Evolutionary conservation across 1,284 basidiomycete species (phyloP), one percentile per base, ranked within the genome.

Genomic region (Rhodotorula sp.): DNA sequence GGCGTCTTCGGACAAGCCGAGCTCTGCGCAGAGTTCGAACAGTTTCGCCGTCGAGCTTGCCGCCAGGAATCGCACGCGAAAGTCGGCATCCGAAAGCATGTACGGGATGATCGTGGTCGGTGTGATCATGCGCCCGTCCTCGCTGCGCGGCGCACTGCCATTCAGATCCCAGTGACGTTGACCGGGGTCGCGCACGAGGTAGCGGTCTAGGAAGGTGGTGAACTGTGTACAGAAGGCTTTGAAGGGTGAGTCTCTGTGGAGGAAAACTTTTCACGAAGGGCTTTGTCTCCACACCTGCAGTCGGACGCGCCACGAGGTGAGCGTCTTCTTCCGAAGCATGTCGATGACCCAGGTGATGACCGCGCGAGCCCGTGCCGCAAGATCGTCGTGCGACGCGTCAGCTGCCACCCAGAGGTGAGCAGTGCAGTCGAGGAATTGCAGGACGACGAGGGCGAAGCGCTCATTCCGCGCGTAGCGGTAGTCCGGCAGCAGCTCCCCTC

Each of bases 21-120:
- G 68, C 26, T 54, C 26, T n/a, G 68, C 53, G 15, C 67, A 60
- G 17, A 70, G 54, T 3, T 77, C 74, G 65, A 80, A 88, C 29
- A 92, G 79, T 6, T 83, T 82, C 4, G 90, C 86, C 44, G 85
- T 86, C 10, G 87, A 83, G 5, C 85, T 82, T 2, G 90, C 88
- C 1, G 86, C 86, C 30, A 91, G 87, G 75, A 93, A 90, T 10
- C 95, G 88, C 46, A 96, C 88, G 33, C 93, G 87, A n/a, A 90
- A 87, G 79, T 98, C 95, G 57, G 82, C 79, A 79, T 97, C 95
- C 26, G 79, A 77, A 33, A 85, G 84, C 70, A 91, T 78, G 22
- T 77, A 78, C 12, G 84, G 85, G 49, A 92, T 82, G 60, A 89
- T 79, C 29, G 79, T 79, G n/a, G 80, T 74, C n/a, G 80, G 64